Percentiles rank a stretch among this genome's conserved stretches.
Evolutionary conservation across 2,329 filamentous ascomycete species (phyloP).

Genomic region (Ramularia endophylla): DNA sequence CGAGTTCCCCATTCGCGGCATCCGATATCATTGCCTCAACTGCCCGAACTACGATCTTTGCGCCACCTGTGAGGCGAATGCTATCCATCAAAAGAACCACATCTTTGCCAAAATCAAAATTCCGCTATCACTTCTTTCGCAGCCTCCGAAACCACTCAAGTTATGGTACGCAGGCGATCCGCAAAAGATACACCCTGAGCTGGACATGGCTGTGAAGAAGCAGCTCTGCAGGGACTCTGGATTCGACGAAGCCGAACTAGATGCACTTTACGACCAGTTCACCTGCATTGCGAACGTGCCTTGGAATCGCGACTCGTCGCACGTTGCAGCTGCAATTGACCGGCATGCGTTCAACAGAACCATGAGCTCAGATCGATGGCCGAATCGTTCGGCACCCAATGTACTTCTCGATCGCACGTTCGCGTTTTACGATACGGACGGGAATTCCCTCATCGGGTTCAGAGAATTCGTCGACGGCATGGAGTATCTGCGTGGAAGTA

Average conservation of each 20-base stretch:
- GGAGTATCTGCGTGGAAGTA: slow-evolving; percentile 55
- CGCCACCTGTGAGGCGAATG: slow-evolving; percentile 70
- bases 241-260: slow-evolving; percentile 76
- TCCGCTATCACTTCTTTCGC: slow-evolving; percentile 75
- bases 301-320: slow-evolving; percentile 74
- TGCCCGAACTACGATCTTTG: slow-evolving; percentile 95
- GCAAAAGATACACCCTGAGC: slow-evolving; percentile 58
- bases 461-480: slow-evolving; percentile 84
- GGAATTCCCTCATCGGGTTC: slow-evolving; percentile 84
- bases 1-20: slow-evolving; percentile 80
- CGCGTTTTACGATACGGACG: slow-evolving; percentile 88
- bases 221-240: slow-evolving; percentile 45
- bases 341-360: slow-evolving; percentile 88
- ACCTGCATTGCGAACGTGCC: slow-evolving; percentile 85
- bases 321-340: slow-evolving; percentile 78
- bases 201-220: slow-evolving; percentile 63
- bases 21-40: slow-evolving; percentile 80
- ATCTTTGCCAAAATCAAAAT: slow-evolving; percentile 95
- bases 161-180: slow-evolving; percentile 89
- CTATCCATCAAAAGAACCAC: slow-evolving; percentile 75
- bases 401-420: slow-evolving; percentile 96
- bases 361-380: slow-evolving; percentile 54
- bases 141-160: slow-evolving; percentile 69
- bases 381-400: slow-evolving; percentile 76
- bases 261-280: slow-evolving; percentile 96